Conservation (phyloP, 495 filamentous ascomycete genomes). For the Articulospora tetracladia region DNA sequence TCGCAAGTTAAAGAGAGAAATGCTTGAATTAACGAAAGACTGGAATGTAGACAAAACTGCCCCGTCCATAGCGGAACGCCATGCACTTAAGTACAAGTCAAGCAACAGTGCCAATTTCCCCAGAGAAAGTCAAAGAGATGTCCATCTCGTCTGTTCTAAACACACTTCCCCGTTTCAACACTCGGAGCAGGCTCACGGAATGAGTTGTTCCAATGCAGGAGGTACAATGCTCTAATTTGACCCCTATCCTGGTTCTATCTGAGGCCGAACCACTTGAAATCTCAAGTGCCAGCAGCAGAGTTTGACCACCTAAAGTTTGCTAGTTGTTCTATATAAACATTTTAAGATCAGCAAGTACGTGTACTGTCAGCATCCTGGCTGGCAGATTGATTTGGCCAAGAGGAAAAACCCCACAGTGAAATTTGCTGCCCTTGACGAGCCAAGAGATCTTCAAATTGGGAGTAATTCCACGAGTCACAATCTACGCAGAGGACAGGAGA, state of each 20-base stretch:
- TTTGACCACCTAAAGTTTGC: neutral
- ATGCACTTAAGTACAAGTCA: neutral
- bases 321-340: neutral
- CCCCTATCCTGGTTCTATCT: neutral
- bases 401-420: neutral
- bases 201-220: neutral
- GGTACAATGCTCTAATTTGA: neutral
- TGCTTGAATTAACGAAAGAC: slow-evolving; percentile 3
- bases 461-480: neutral
- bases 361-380: neutral
- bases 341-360: neutral
- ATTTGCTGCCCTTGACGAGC: neutral
- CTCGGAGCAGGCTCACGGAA: neutral
- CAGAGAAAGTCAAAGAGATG: neutral
- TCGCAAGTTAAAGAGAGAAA: neutral
- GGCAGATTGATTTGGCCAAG: neutral
- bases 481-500: neutral
- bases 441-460: neutral
- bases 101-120: neutral
- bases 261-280: neutral
- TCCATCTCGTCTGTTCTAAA: neutral
- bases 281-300: too few species aligned
- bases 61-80: neutral
- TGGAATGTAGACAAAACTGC: neutral
- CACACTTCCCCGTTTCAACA: neutral